phyloP scores from a whole-genome alignment of 305 asterid species.

The Solanum hybrid region DNA sequence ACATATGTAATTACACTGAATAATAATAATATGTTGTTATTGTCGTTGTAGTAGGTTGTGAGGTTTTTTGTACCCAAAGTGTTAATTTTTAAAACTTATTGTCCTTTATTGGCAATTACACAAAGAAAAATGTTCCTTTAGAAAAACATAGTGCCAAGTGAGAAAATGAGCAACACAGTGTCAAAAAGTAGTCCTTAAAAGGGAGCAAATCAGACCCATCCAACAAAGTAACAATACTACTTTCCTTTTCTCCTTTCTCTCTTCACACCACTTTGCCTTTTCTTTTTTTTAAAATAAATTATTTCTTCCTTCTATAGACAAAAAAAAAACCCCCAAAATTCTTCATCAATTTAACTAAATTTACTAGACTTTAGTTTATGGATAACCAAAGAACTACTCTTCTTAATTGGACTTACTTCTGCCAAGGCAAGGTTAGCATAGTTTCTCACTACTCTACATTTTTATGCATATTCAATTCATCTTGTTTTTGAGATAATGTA shows the following conservation, averaged over 20 bases:
- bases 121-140: neutral
- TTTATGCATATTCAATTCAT: neutral
- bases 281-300: no score
- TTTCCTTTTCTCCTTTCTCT: neutral
- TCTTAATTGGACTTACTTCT: slow-evolving; percentile 52
- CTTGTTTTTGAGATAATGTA: neutral
- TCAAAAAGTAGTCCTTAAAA: slow-evolving; percentile 24
- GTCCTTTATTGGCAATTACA: neutral
- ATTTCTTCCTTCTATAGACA: neutral
- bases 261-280: neutral
- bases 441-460: neutral
- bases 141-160: neutral
- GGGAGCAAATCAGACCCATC: neutral
- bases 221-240: neutral
- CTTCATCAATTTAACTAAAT: neutral
- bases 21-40: neutral
- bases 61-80: neutral
- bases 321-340: neutral
- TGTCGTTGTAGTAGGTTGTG: neutral
- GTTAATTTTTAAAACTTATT: neutral
- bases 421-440: slow-evolving; percentile 55
- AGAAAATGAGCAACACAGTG: slow-evolving; percentile 5
- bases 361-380: slow-evolving; percentile 18
- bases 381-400: slow-evolving; percentile 46
- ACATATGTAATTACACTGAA: neutral